Base-by-base conservation (phyloP, 2,329 filamentous ascomycete species). In the Talaromyces funiculosus region DNA sequence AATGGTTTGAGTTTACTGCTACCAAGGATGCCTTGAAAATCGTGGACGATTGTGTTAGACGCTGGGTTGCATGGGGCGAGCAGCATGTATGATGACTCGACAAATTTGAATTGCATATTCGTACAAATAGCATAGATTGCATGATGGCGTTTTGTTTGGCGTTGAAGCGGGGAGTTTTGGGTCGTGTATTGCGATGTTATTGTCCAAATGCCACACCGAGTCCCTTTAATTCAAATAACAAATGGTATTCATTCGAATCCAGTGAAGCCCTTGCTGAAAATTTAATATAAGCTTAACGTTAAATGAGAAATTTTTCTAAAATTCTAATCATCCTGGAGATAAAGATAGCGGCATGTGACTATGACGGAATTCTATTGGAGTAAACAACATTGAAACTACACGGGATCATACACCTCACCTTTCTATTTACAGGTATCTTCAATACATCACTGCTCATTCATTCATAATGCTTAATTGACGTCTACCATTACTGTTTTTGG, bases 1-100 rank as follows among this genome's bases (percentile, higher is more conserved):
- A 99, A 77, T 99, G 93, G 93, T 99, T 99, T 72, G 90, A 95
- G 76, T 86, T 97, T 1, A 86, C 90, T 63, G 90, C 90, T 0
- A 87, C 80, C 22, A 83, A 86, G 64, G 82, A 87, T 29, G 90
- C 87, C 0, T 81, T 97, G 3, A 84, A 81, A 62, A 81, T 70
- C 26, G 84, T 90, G 9, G 87, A 90, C 75, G 86, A 89, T 65
- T 85, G 92, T 62, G 86, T 96, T 42, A 84, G 87, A 69, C 78
- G 91, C 65, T 99, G 94, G 94, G 86, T 92, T 8, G 84, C 84
- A 10, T 97, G 92, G 91, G 90, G 60, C 88, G 58, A 88, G 90
- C 73, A 74, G 62, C 40, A 57, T 18, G 22, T 16, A 40, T 66
- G 67, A 58, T 59, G 42, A 26, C 20, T n/a, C n/a, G n/a, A 18